Evolutionary conservation across 345 rosid species (phyloP), one percentile per base, ranked within the genome.

Genomic region (Citrus glauca): DNA sequence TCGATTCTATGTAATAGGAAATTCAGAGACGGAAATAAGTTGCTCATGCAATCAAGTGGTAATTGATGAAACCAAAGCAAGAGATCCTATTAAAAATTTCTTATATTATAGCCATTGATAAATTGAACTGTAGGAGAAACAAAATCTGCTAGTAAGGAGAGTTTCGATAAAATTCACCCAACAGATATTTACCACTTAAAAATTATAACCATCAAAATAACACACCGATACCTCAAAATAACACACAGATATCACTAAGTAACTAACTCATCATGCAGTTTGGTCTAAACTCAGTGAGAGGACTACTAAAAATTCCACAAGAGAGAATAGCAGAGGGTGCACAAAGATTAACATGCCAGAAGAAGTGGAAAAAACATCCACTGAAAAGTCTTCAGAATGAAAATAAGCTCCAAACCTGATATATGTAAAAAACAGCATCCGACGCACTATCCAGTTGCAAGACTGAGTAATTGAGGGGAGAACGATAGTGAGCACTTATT

Each of bases 401-500:
- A 42, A 56, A 57, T 25, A 66, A 81, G 77, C 74, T 73, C 78
- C 65, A 56, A 56, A 96, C 99, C 95, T 94, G 97, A 82, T 92
- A 94, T 83, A 92, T 82, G 85, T 94, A 92, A 81, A 87, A 94
- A 19, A 93, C 77, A 60, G 90, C 86, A 35, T 88, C 97, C 0
- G 98, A 92, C 33, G 97, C 85, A 80, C 85, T 79, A 76, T 96
- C 97, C 82, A 96, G 82, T 82, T 91, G 97, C n/a, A 53, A 50
- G 50, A 84, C 77, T 1, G 91, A 80, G 73, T 87, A 94, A 80
- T 82, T 94, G 76, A 96, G 89, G 72, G 97, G 95, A 84, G 99
- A 94, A 0, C 97, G 89, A 72, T 96, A 94, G 75, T 91, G 91
- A 48, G 94, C 96, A 78, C 89, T 94, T 63, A 91, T 91, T 90